A percentile compares a stretch with the other conserved stretches of the same genome.
Conservation (phyloP, 805 yeast genomes). For the Peterozyma toletana region DNA sequence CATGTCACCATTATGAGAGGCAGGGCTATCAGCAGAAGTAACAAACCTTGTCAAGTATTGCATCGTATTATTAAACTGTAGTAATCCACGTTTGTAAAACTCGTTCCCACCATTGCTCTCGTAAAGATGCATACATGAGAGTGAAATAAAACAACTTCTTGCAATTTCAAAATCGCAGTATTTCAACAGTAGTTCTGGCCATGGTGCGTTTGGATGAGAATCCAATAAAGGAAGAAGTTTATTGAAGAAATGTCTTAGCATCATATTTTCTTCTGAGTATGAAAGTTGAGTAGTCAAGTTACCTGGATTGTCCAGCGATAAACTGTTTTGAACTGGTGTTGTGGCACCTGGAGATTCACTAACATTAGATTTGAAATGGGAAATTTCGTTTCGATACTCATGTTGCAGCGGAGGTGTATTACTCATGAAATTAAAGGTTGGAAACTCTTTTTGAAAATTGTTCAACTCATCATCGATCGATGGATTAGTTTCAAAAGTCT, state of each 20-base stretch:
- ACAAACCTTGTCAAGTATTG: constrained; percentile 42
- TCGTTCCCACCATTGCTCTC: constrained; percentile 46
- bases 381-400: no score
- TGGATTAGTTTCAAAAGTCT: not conserved
- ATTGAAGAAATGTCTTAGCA: constrained; percentile 49
- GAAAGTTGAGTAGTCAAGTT: constrained; percentile 14
- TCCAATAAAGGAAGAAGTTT: constrained; percentile 45
- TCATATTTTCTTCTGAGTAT: constrained; percentile 43
- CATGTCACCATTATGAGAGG: not conserved
- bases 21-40: constrained; percentile 7
- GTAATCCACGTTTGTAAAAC: constrained; percentile 43
- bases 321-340: constrained; percentile 3
- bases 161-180: constrained; percentile 55
- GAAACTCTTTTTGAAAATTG: not conserved
- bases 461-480: not conserved
- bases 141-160: constrained; percentile 47
- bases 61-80: constrained; percentile 51
- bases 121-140: constrained; percentile 51
- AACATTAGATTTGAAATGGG: no score
- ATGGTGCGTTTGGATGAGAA: constrained; percentile 54
- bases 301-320: no score
- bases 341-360: not conserved
- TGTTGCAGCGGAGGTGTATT: not conserved
- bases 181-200: constrained; percentile 52
- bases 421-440: not conserved